phyloP scores from a whole-genome alignment of 805 yeast genomes.

The Ogataea saltuana region DNA sequence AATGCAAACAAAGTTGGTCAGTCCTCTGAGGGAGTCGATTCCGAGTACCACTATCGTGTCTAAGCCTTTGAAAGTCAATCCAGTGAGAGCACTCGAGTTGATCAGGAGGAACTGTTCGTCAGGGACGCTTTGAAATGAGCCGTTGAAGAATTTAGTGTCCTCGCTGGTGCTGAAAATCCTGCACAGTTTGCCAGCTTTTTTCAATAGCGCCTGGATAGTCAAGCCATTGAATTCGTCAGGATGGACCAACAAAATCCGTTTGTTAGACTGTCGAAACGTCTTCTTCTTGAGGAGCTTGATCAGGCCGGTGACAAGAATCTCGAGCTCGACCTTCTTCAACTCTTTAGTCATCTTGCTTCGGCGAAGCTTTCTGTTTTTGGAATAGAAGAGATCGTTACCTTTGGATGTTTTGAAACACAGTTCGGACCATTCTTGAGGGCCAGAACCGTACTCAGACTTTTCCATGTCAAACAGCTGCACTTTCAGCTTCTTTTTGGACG shows the following conservation, averaged over 20 bases:
- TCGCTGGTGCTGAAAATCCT: conserved; percentile 16
- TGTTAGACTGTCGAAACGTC: conserved; percentile 4
- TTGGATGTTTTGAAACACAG: conserved; percentile 22
- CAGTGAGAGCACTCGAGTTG: conserved; percentile 28
- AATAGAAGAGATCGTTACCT: conserved; percentile 26
- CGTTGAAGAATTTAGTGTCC: conserved; percentile 20
- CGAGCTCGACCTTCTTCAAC: conserved; percentile 25
- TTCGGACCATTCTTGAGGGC: conserved; percentile 23
- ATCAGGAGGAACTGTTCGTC: conserved; percentile 25
- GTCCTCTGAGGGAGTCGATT: conserved; percentile 31
- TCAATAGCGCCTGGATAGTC: conserved; percentile 12
- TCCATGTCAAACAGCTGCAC: conserved; percentile 29
- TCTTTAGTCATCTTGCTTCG: conserved; percentile 19
- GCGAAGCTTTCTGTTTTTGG: conserved; percentile 28
- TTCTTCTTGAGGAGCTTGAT: conserved; percentile 24
- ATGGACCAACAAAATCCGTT: conserved; percentile 27
- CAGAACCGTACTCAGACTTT: conserved; percentile 27
- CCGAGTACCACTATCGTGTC: conserved; percentile 34
- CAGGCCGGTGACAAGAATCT: conserved; percentile 29
- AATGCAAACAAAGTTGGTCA: conserved; percentile 24
- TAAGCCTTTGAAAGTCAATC: conserved; percentile 32
- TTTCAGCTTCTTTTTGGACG: conserved; percentile 20
- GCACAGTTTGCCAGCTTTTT: conserved; percentile 15
- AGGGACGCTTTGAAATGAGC: neutral
- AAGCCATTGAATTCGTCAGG: conserved; percentile 31